Base-by-base conservation (phyloP, 139 green algal species). In the Chlamydomonas asymmetrica region DNA sequence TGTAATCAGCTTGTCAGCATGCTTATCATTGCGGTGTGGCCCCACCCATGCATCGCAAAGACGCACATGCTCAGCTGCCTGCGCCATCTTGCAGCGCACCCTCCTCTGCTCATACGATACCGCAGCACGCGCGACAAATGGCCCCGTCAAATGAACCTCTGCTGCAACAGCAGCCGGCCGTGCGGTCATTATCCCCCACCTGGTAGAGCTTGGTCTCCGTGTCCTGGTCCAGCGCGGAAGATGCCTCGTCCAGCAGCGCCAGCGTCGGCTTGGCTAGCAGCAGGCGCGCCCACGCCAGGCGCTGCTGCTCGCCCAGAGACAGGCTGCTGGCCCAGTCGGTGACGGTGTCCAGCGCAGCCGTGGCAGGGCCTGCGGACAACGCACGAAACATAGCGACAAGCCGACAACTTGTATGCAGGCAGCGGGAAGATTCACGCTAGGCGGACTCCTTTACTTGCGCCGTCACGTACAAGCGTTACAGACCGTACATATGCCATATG, bases 261-360 rank as follows among this genome's bases (percentile, higher is more conserved):
- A 98, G 82, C 22, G 35, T 65, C 8, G 95, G 94, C 52, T 80
- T 67, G 9, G 85, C 81, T 22, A 97, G 78, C 54, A 98, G 88
- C 40, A 97, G 74, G 45, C 95, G 84, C 10, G 94, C 95, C 87
- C 98, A 98, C 10, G 96, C 96, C 25, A 99, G 82, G 16, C 96
- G 89, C 88, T 99, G 96, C 87, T 99, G 96, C 90, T 99, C 96
- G 25, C 96, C 96, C 41, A 99, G 78, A 1, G 92, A 98, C 56
- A 99, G 81, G 18, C 88, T 87, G 56, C 68, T 78, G 18, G 89
- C 78, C 96, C 96, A 99, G 66, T 98, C 95, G 1, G 88, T 85
- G 16, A 89, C 75, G 0, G 76, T 37, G 74, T 96, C 91, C 40
- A 97, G 81, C 7, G 74, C 81, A 20, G 52, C 23, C 9, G n/a